phyloP scores from a whole-genome alignment of 192 early-diverging fungal genomes.

The Podila minutissima region DNA sequence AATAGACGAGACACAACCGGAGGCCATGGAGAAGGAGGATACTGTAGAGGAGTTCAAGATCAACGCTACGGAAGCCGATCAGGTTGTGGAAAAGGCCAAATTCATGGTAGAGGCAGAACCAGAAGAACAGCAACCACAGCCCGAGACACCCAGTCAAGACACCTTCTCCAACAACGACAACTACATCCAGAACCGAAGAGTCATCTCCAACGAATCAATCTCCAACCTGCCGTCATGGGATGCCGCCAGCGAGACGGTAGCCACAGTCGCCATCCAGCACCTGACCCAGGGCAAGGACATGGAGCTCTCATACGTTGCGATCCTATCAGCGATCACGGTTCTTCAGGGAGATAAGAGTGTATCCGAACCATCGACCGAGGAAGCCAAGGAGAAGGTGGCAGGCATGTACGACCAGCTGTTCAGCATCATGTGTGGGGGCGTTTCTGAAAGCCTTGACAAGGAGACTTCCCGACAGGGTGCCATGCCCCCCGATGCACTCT shows the following conservation, averaged over 20 bases:
- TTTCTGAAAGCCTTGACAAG: conserved; percentile 18
- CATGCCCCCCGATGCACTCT: conserved; percentile 36
- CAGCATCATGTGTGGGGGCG: conserved; percentile 19
- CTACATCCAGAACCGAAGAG: neutral
- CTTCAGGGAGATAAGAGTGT: conserved; percentile 23
- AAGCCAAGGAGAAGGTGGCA: conserved; percentile 5
- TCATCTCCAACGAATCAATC: neutral
- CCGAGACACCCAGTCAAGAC: neutral
- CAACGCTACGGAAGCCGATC: too few relatives aligned
- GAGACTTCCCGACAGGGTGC: conserved; percentile 31
- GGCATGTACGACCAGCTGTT: conserved; percentile 21
- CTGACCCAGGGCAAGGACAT: conserved; percentile 30
- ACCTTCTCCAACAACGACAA: neutral
- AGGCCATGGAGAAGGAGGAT: neutral
- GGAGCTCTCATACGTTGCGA: conserved; percentile 44
- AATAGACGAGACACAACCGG: neutral
- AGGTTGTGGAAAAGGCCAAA: too few relatives aligned
- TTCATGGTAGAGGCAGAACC: neutral
- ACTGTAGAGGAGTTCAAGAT: too few relatives aligned
- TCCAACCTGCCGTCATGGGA: conserved; percentile 28
- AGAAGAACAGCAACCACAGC: neutral
- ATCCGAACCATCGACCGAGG: conserved; percentile 5
- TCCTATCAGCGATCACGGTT: conserved; percentile 39
- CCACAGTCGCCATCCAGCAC: conserved; percentile 27
- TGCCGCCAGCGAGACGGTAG: conserved; percentile 31